Base-by-base conservation (phyloP, 768 basidiomycete species). In the Tylopilus rubrobrunneus region DNA sequence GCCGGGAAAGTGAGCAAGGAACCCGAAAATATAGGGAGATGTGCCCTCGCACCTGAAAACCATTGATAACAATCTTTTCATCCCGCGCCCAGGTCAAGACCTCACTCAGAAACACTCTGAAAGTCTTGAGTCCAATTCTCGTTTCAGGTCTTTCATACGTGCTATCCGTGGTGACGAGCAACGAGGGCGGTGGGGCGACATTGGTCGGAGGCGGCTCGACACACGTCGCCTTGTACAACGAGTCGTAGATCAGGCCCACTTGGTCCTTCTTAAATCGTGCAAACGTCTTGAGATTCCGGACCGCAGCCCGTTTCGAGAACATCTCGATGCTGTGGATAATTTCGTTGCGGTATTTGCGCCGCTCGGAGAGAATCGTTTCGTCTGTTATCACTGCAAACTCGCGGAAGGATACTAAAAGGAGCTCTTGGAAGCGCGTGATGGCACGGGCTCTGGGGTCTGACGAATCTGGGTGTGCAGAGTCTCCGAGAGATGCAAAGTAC, bases 341-440 rank as follows among this genome's bases (percentile, higher is more conserved):
- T 64, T 98, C 94, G 33, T 84, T 81, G 45, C 96, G 81, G 75
- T 89, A 92, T 45, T 86, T 82, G 57, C 82, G 82, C 23, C 97
- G 85, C 70, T 99, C 97, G 12, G 81, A 77, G 15, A 82, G 80
- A 62, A 99, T 98, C 17, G 89, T 88, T 10, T 98, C 97, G 62
- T 98, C 96, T 0, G 93, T 93, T 69, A 99, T 97, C 57, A 93
- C 81, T 5, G 92, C 88, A 68, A 99, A 98, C 67, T 99, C 97
- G 52, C 97, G 84, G 82, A 99, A 99, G 3, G 97, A 96, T 51
- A 99, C 87, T 7, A 98, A 85, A 40, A 98, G 84, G 1, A 93
- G 83, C 72, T 99, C 95, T 70, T 98, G 97, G 80, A 99, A 99
- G 51, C 90, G 87, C 9, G 94, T 98, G 63, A 98, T 96, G 21